A percentile compares a stretch with the other conserved stretches of the same genome.
Conservation (phyloP, 768 basidiomycete species). For the Phlegmacium glaucopus region DNA sequence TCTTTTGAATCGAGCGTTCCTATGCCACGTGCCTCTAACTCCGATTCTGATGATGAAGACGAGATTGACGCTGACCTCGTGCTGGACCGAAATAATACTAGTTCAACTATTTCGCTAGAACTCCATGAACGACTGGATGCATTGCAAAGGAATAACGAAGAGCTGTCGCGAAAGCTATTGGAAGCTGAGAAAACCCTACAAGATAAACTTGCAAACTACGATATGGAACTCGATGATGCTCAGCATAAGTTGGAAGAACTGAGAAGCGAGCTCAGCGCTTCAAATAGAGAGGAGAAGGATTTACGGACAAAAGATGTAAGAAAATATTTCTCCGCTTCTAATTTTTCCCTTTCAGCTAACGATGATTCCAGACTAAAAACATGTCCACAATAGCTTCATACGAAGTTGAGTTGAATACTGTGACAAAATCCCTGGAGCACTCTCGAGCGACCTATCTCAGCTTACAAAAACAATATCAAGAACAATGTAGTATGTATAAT, state of each 20-base stretch:
- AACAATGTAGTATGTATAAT: constrained; percentile 70
- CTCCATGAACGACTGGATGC: constrained; percentile 71
- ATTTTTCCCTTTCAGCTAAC: background rate
- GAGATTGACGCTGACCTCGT: constrained; percentile 54
- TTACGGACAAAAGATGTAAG: constrained; percentile 80
- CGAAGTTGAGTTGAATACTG: constrained; percentile 77
- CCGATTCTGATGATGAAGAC: constrained; percentile 54
- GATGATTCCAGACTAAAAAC: constrained; percentile 50
- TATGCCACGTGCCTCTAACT: constrained; percentile 49
- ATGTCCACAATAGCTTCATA: constrained; percentile 62
- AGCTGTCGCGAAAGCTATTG: constrained; percentile 68
- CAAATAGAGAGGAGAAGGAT: constrained; percentile 93
- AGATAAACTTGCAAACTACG: constrained; percentile 69
- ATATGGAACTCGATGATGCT: constrained; percentile 79
- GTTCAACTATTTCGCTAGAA: constrained; percentile 69
- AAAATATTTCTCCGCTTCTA: constrained; percentile 6
- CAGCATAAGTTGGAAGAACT: constrained; percentile 76
- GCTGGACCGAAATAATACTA: constrained; percentile 52
- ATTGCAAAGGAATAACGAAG: constrained; percentile 68
- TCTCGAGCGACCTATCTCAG: constrained; percentile 70
- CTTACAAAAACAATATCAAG: constrained; percentile 84
- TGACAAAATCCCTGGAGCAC: constrained; percentile 71
- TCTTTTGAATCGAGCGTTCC: constrained; percentile 51
- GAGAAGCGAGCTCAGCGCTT: constrained; percentile 68
- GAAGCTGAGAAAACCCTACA: constrained; percentile 73